Base-by-base conservation (phyloP, 805 yeast species). In the Tetrapisispora pingtungensis region DNA sequence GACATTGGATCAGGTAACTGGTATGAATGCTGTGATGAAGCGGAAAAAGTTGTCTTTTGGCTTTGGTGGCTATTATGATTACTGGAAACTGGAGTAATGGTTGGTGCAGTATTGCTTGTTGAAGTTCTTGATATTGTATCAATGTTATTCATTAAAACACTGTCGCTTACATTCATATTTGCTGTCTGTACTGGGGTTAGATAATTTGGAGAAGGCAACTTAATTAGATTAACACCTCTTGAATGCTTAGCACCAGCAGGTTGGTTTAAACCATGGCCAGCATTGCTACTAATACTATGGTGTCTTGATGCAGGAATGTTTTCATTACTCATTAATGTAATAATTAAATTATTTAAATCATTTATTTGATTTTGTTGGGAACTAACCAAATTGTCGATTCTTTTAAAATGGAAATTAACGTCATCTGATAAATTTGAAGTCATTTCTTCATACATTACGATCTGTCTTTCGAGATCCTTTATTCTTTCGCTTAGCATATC, bases 351-450 rank as follows among this genome's bases (percentile, higher is more conserved):
- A 36, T 52, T 56, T 37, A 61, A 45, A 13, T 56, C 57, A 30
- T 46, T 49, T 7, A 61, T 59, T 43, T 58, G 64, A 34, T 55
- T 57, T 41, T 59, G 64, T 41, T 61, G 65, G 3, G 59, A 49
- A 20, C 49, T 48, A 4, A 61, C 46, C 8, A 59, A 44, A 33
- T 46, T 45, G 36, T 61, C 64, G 34, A 59, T 57, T 42, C 53
- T 55, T 35, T 61, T 55, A 46, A 59, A 60, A 44, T 56, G 57
- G 17, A 54, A 55, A 34, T 61, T 64, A 40, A 61, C 40, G 30
- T 54, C 54, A 14, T 54, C 51, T 28, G 63, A 56, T 28, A 61
- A 47, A 31, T 56, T 52, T 41, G 59, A 62, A 28, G 60, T 57
- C 46, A 58, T 44, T 24, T 53, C 49, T 46, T 59, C 65, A 44